Evolutionary conservation across 371 early-diverging fungal genomes (phyloP), one percentile per base, ranked within the genome.

Genomic region (Circinella umbellata): DNA sequence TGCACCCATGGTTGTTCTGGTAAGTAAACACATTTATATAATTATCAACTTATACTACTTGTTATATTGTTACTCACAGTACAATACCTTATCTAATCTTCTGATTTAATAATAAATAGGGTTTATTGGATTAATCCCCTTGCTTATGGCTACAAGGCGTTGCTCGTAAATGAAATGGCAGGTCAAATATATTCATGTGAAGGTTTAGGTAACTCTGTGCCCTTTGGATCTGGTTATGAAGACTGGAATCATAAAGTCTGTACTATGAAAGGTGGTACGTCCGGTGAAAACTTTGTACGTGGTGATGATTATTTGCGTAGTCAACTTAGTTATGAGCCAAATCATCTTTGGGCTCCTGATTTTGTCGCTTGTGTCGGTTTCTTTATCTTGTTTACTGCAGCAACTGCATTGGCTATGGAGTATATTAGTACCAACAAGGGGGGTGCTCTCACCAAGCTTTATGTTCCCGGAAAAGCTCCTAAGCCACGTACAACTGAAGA

Each of bases 141-240:
- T 15, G 85, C 91, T 0, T 93, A 92, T 68, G 90, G 85, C 0
- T 88, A 89, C 77, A 86, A 89, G 70, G 89, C 91, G 2, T 77
- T 94, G 38, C 71, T 92, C 18, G 79, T 85, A n/a, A 93, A 93
- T 73, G 95, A 94, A 78, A 92, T 90, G 88, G 69, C 75, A 9
- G 87, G 88, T 13, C 77, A 88, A 38, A 15, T 55, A 4, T 87
- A 89, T 47, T 78, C 81, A n/a, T 91, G 93, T 64, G 76, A 80
- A 54, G 74, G 71, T 37, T 59, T 63, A 13, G 76, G 78, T 3
- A 76, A 77, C 47, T 65, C 91, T 55, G 74, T 90, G 14, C 93
- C 93, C 3, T 67, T 57, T 61, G 92, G 91, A 9, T 84, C 85
- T 9, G 75, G 76, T 3, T 90, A 48, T 61, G 77, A 39, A 62